Percentiles rank a stretch among this genome's conserved stretches.
phyloP scores from a whole-genome alignment of 352 stramenopile genomes.

The Peronospora destructor region DNA sequence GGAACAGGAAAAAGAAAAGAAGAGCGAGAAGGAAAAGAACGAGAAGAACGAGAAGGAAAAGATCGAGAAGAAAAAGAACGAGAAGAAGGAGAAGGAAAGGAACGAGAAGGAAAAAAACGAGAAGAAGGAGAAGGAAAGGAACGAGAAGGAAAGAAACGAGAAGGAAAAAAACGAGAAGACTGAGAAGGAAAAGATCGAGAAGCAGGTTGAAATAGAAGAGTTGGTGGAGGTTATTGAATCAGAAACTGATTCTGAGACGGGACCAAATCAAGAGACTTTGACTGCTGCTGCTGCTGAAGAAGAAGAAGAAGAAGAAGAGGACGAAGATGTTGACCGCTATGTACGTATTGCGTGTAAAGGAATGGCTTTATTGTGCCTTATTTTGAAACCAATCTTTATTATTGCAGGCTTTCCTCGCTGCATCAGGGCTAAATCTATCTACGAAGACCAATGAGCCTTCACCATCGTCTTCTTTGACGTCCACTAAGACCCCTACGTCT shows the following conservation, averaged over 20 bases:
- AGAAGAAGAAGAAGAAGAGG: constrained; percentile 23
- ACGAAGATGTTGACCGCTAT: constrained; percentile 45
- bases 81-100: constrained; percentile 2
- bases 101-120: constrained; percentile 1
- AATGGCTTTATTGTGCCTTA: neutral
- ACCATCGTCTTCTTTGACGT: neutral
- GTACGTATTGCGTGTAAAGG: constrained; percentile 18
- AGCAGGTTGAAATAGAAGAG: neutral
- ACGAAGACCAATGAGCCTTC: neutral
- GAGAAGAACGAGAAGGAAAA: neutral
- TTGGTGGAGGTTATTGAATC: constrained; percentile 1
- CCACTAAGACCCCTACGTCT: neutral
- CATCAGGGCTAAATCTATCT: constrained; percentile 39
- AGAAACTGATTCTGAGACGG: constrained; percentile 10
- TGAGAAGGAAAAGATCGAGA: neutral
- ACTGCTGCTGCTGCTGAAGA: neutral
- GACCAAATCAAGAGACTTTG: neutral
- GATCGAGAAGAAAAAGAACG: neutral
- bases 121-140: neutral
- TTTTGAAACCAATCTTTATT: neutral
- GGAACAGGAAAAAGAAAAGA: constrained; percentile 5
- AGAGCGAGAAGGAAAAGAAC: neutral
- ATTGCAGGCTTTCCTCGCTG: constrained; percentile 38
- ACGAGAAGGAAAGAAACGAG: neutral
- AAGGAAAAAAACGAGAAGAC: neutral